These are phyloP conservation scores for Obelidium mucronatum DNA, from an alignment of 192 early-diverging fungal species.

Conservation along the genomic window DNA sequence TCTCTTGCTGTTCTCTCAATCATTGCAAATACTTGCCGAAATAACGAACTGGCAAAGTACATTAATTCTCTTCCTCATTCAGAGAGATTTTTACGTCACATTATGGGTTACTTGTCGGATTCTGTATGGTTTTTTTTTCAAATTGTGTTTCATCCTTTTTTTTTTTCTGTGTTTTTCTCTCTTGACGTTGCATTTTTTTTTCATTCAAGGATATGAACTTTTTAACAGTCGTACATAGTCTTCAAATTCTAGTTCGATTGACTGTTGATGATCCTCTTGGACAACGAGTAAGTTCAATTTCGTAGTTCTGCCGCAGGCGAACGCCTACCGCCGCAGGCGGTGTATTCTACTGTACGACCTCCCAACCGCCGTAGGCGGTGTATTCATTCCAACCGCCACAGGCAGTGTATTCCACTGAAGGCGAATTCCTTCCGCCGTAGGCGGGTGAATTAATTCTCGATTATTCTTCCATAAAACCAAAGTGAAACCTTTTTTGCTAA, in stretches of 20 bases:
- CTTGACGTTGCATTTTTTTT: background rate
- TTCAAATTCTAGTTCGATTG: constrained; percentile 33
- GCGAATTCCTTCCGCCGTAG: too few species aligned
- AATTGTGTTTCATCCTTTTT: background rate
- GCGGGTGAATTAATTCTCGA: too few species aligned
- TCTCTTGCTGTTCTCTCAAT: constrained; percentile 18
- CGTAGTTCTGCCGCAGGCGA: background rate
- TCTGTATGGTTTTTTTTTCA: background rate
- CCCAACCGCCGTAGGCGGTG: too few species aligned
- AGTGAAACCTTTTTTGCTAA: too few species aligned
- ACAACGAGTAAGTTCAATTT: constrained; percentile 2
- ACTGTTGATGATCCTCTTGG: constrained; percentile 25
- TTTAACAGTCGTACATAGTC: constrained; percentile 16
- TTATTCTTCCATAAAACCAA: too few species aligned
- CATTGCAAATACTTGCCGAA: constrained; percentile 16
- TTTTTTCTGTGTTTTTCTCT: too few species aligned
- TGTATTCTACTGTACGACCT: too few species aligned
- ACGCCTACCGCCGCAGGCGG: too few species aligned
- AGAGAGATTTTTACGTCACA: constrained; percentile 23
- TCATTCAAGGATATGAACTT: constrained; percentile 33
- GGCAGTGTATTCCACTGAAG: too few species aligned
- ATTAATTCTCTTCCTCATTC: constrained; percentile 17
- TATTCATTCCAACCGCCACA: too few species aligned
- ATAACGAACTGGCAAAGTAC: background rate
- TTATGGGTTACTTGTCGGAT: constrained; percentile 22